These are phyloP conservation scores for Blastomyces gilchristii DNA, from an alignment of 2,329 filamentous ascomycete species.

Conservation along the genomic window DNA sequence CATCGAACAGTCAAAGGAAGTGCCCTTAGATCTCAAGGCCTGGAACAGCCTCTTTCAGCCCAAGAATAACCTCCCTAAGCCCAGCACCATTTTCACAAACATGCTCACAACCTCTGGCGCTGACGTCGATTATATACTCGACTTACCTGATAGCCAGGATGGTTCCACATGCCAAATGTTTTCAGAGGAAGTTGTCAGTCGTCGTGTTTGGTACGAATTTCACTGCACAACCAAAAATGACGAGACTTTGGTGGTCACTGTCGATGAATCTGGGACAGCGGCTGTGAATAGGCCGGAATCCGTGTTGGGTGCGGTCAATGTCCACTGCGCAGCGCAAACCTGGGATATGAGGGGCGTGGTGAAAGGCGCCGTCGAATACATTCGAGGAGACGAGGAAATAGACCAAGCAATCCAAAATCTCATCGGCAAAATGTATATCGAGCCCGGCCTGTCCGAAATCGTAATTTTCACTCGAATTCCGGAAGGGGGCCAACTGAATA, in stretches of 20 bases:
- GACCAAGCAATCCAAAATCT: slow-evolving; percentile 25
- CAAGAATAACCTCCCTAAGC: slow-evolving; percentile 19
- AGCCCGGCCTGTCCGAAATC: slow-evolving; percentile 20
- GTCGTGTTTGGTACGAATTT: slow-evolving; percentile 29
- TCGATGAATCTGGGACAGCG: slow-evolving; percentile 27
- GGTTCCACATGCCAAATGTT: slow-evolving; percentile 21
- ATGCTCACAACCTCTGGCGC: slow-evolving; percentile 31
- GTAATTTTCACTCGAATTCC: slow-evolving; percentile 23
- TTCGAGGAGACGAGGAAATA: slow-evolving; percentile 19
- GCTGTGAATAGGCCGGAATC: slow-evolving; percentile 20
- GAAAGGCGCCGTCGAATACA: slow-evolving; percentile 21
- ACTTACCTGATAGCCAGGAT: slow-evolving; percentile 21
- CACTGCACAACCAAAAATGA: slow-evolving; percentile 27
- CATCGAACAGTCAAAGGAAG: slow-evolving; percentile 18
- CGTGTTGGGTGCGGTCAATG: slow-evolving; percentile 27
- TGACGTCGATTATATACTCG: slow-evolving; percentile 32
- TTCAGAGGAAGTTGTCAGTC: slow-evolving; percentile 5
- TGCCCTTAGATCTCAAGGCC: slow-evolving; percentile 17
- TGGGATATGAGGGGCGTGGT: slow-evolving; percentile 33
- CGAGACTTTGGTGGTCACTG: slow-evolving; percentile 24
- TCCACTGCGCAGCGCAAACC: slow-evolving; percentile 30
- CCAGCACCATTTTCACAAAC: slow-evolving; percentile 28
- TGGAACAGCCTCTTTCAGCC: slow-evolving; percentile 29
- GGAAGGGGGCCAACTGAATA: slow-evolving; percentile 17
- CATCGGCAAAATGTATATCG: slow-evolving; percentile 27